Conservation (phyloP, 2,329 filamentous ascomycete species). For the Alternaria brassicicola region DNA sequence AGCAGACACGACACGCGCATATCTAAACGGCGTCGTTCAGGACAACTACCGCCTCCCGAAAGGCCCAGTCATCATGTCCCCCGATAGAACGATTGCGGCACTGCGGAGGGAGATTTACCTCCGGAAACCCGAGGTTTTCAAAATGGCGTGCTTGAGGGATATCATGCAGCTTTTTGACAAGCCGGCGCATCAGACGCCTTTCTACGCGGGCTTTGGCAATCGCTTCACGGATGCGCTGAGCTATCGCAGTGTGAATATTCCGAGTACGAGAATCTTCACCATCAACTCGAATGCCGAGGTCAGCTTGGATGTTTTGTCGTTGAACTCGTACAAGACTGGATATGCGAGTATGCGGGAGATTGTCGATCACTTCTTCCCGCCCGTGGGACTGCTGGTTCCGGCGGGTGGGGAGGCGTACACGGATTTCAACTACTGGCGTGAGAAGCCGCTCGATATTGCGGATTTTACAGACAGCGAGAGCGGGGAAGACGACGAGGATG, state of each 20-base stretch:
- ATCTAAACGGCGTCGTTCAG: slow-evolving; percentile 87
- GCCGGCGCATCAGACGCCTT: slow-evolving; percentile 72
- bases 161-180: slow-evolving; percentile 83
- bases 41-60: slow-evolving; percentile 84
- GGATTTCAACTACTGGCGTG: slow-evolving; percentile 96
- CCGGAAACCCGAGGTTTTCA: slow-evolving; percentile 97
- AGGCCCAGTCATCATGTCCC: slow-evolving; percentile 92
- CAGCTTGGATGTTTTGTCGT: slow-evolving; percentile 82
- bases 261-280: slow-evolving; percentile 91
- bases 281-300: slow-evolving; percentile 99
- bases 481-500: slow-evolving; percentile 17
- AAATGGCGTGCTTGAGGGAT: slow-evolving; percentile 96
- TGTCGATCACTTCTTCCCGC: slow-evolving; percentile 97
- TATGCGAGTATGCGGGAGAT: slow-evolving; percentile 98
- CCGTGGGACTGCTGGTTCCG: slow-evolving; percentile 83
- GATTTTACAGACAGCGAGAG: slow-evolving; percentile 85
- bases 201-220: slow-evolving; percentile 97
- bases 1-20: slow-evolving; percentile 86
- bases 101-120: slow-evolving; percentile 91
- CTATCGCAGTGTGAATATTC: slow-evolving; percentile 95
- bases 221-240: slow-evolving; percentile 94
- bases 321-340: slow-evolving; percentile 95
- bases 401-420: slow-evolving; percentile 94
- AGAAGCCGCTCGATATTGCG: slow-evolving; percentile 79
- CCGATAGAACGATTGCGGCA: slow-evolving; percentile 92